phyloP scores from a whole-genome alignment of 192 early-diverging fungal genomes.

The Podila clonocystis region DNA sequence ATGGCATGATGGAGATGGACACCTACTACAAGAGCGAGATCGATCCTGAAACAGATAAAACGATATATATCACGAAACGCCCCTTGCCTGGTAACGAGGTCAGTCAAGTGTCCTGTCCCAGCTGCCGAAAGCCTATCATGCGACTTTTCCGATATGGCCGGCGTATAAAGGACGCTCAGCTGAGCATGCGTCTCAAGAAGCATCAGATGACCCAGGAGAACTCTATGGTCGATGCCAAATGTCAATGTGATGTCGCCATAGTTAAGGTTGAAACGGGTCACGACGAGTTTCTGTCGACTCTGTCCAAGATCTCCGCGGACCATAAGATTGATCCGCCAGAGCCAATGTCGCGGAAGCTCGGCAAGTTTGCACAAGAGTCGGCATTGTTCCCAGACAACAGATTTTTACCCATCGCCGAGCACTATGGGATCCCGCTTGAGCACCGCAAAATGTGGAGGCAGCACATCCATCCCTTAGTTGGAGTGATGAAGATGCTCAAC shows the following conservation, averaged over 20 bases:
- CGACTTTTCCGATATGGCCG: conserved; percentile 48
- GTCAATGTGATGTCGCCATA: conserved; percentile 5
- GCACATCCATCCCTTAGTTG: neutral
- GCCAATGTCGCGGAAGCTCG: neutral
- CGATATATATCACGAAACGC: conserved; percentile 17
- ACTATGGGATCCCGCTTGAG: conserved; percentile 8
- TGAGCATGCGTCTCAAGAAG: conserved; percentile 41
- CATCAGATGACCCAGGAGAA: neutral
- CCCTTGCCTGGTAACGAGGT: conserved; percentile 17
- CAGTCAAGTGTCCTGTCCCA: conserved; percentile 33
- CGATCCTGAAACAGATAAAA: conserved; percentile 3
- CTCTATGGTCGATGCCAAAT: neutral
- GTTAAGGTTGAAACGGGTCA: neutral
- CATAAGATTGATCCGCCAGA: neutral
- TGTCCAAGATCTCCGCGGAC: neutral
- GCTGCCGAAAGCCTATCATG: conserved; percentile 58
- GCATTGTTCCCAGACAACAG: conserved; percentile 2
- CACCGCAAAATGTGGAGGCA: neutral
- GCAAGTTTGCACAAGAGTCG: neutral
- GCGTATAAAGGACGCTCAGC: conserved; percentile 35
- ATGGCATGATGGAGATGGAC: conserved; percentile 56
- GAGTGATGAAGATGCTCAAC: neutral
- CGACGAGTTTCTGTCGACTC: neutral
- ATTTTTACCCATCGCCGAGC: neutral
- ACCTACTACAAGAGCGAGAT: conserved; percentile 41